A percentile compares a stretch with the other conserved stretches of the same genome.
Conservation (phyloP, 176 grass and related monocot species). For the Oryza officinalis region DNA sequence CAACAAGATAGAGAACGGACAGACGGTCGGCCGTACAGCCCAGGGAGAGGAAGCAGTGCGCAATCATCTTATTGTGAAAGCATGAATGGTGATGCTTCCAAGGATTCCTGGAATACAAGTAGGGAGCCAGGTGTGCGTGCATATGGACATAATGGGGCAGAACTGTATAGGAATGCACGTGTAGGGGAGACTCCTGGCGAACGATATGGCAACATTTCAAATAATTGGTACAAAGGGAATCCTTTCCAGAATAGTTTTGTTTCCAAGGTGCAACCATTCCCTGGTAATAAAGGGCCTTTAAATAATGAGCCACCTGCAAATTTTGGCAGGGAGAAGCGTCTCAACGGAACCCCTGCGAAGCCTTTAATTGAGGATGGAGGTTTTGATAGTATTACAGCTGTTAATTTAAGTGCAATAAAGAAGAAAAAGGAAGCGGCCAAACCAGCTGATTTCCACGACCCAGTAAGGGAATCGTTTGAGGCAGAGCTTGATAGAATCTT, state of each 20-base stretch:
- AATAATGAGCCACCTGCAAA: constrained; percentile 48
- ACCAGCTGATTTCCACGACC: constrained; percentile 76
- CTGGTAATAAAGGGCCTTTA: constrained; percentile 54
- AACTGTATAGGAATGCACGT: constrained; percentile 48
- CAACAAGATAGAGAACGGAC: constrained; percentile 50
- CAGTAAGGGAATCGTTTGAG: constrained; percentile 92
- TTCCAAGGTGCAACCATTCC: constrained; percentile 53
- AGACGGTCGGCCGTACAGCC: constrained; percentile 55
- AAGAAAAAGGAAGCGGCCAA: constrained; percentile 78
- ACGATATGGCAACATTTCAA: constrained; percentile 45
- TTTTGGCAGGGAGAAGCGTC: constrained; percentile 62
- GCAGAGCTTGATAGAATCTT: constrained; percentile 90
- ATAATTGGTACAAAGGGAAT: constrained; percentile 67
- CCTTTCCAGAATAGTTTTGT: constrained; percentile 60
- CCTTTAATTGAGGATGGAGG: constrained; percentile 59
- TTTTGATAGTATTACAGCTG: constrained; percentile 61
- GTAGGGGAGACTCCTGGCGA: constrained; percentile 26
- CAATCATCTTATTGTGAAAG: constrained; percentile 41
- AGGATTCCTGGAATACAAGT: constrained; percentile 58
- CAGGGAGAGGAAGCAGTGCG: constrained; percentile 57
- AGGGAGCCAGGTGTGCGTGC: constrained; percentile 28
- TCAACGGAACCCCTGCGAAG: constrained; percentile 38
- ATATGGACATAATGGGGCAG: constrained; percentile 49
- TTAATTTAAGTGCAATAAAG: constrained; percentile 78
- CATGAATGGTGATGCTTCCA: constrained; percentile 44